Evolutionary conservation across 495 filamentous ascomycete genomes (phyloP).

Genomic region (Recurvomyces mirabilis): DNA sequence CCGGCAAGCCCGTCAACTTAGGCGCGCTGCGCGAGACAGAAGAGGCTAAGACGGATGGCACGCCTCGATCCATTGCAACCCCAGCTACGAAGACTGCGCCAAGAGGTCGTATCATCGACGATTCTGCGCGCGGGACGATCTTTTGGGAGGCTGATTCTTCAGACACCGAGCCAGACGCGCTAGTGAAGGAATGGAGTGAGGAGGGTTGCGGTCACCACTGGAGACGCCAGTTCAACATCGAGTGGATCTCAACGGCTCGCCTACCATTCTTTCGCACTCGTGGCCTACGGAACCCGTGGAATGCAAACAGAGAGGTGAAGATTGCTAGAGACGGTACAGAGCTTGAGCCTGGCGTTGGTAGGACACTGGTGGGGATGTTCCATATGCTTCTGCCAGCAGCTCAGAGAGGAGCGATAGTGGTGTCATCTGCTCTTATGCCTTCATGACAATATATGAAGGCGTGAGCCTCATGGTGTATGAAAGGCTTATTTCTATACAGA

Average conservation of each 20-base stretch:
- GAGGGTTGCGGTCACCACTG: conserved; percentile 44
- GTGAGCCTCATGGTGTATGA: no score
- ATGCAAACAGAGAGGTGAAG: conserved; percentile 90
- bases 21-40: conserved; percentile 52
- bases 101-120: conserved; percentile 81
- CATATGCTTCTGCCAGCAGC: conserved; percentile 7
- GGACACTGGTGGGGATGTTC: conserved; percentile 67
- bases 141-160: conserved; percentile 82
- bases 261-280: conserved; percentile 86
- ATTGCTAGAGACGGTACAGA: conserved; percentile 94
- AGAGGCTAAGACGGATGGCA: conserved; percentile 42
- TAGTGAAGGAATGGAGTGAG: conserved; percentile 31
- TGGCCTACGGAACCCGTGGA: conserved; percentile 91
- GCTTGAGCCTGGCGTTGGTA: conserved; percentile 72
- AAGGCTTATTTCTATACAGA: no score
- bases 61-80: conserved; percentile 66
- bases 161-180: conserved; percentile 25
- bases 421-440: no score
- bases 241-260: conserved; percentile 79
- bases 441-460: no score
- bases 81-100: conserved; percentile 70
- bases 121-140: conserved; percentile 82
- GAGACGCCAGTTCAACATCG: conserved; percentile 84
- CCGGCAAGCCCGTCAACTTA: conserved; percentile 34
- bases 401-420: no score